Base-by-base conservation (phyloP, 148 eudicot genomes). In the Cornus suecica region DNA sequence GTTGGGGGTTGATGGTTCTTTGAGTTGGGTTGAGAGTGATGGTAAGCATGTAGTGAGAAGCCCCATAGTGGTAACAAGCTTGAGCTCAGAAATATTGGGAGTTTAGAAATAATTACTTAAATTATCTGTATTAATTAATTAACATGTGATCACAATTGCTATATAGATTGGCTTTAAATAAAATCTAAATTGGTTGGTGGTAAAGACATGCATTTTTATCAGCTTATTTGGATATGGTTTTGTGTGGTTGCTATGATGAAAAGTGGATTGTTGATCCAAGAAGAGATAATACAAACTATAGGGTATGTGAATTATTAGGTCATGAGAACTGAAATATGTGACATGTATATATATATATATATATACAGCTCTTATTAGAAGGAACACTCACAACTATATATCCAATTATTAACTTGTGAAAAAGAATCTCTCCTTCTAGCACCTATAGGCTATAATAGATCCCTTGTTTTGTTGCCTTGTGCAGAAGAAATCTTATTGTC, bases 11-110 rank as follows among this genome's bases (percentile, higher is more conserved):
- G 32, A 74, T 72, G 83, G 84, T 66, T 80, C 84, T n/a, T 30
- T 85, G 3, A 83, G 81, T 42, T 87, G 88, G 90, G 76, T 84
- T 8, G 84, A 83, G 16, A 56, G 18, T 30, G 68, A 63, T 26
- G 84, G 84, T 1, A 78, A 76, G 42, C 70, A 78, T 74, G 76
- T 70, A 11, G 90, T 87, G 15, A 83, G 80, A 73, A 87, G 88
- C 78, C 90, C 90, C 2, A 84, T 87, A 26, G 75, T 84, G 20
- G 86, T 70, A 10, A 73, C 83, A 54, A 86, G 63, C 41, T 22
- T 83, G 52, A 69, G 28, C 16, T 67, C 72, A 31, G 66, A 80
- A 0, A 32, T 29, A 45, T 5, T 71, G 13, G 51, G n/a, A 69
- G 48, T 31, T 41, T 23, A 27, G 41, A 45, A 45, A 42, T 72